These are phyloP conservation scores for Didymella pomorum DNA, from an alignment of 2,329 filamentous ascomycete species.

Conservation along the genomic window DNA sequence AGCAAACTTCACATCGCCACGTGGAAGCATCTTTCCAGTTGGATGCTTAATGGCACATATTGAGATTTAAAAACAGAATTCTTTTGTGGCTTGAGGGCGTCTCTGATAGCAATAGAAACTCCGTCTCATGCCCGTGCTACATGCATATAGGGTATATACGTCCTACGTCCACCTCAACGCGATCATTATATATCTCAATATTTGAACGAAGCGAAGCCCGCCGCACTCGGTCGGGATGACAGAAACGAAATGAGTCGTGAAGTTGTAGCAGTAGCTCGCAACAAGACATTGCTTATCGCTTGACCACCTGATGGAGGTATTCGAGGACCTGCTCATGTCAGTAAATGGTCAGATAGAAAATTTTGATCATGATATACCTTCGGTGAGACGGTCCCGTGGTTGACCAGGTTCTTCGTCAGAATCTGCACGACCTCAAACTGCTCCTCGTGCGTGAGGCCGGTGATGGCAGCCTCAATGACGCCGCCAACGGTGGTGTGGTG, in stretches of 20 bases:
- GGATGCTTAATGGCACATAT: no score
- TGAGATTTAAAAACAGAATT: no score
- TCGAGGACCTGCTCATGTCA: background rate
- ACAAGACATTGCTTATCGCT: background rate
- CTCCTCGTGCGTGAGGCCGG: conserved; percentile 84
- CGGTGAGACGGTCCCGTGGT: conserved; percentile 66
- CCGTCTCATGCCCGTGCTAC: background rate
- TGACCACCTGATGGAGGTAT: background rate
- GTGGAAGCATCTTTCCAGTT: no score
- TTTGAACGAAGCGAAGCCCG: background rate
- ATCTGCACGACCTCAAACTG: conserved; percentile 80
- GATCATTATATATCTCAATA: background rate
- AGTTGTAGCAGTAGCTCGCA: background rate
- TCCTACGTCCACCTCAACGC: background rate
- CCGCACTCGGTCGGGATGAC: background rate
- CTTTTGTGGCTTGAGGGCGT: background rate
- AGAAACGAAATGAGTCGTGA: background rate
- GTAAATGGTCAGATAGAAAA: background rate
- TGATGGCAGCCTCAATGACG: conserved; percentile 91
- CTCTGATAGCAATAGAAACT: background rate
- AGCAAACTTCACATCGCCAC: no score
- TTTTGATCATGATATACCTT: conserved; percentile 44
- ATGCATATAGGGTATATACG: background rate
- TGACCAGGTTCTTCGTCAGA: conserved; percentile 69
- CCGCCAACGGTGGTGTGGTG: conserved; percentile 85